Evolutionary conservation across 208 protist genomes (phyloP).

Genomic region (Wallacemonas sp.): DNA sequence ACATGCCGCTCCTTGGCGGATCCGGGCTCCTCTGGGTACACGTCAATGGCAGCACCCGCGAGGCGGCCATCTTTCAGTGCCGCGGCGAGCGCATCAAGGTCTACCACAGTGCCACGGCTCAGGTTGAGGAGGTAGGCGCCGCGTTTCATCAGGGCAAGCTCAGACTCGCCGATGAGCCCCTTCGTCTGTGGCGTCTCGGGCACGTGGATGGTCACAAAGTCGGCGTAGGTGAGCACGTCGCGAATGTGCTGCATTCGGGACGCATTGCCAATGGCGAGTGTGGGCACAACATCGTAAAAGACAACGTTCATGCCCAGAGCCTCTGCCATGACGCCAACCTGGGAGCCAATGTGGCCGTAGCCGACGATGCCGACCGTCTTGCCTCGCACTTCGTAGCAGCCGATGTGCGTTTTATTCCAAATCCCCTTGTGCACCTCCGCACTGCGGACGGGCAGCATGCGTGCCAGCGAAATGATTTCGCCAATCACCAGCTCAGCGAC

Average conservation of each 20-base stretch:
- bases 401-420: constrained; percentile 88
- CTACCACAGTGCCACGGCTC: constrained; percentile 82
- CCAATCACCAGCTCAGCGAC: constrained; percentile 94
- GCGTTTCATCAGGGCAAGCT: constrained; percentile 77
- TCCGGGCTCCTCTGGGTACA: constrained; percentile 91
- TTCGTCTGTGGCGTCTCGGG: constrained; percentile 79
- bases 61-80: constrained; percentile 82
- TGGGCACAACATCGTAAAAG: constrained; percentile 91
- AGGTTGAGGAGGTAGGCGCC: constrained; percentile 88
- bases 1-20: constrained; percentile 42
- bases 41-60: constrained; percentile 89
- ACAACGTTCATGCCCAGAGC: constrained; percentile 92
- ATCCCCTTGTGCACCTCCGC: constrained; percentile 85
- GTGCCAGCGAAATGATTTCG: constrained; percentile 89
- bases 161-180: constrained; percentile 72
- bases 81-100: constrained; percentile 75
- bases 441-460: constrained; percentile 87
- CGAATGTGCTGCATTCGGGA: constrained; percentile 60
- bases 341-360: constrained; percentile 94
- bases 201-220: constrained; percentile 95
- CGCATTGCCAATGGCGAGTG: constrained; percentile 91
- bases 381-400: constrained; percentile 85
- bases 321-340: constrained; percentile 93
- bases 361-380: constrained; percentile 93
- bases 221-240: constrained; percentile 67